Conservation (phyloP, 495 filamentous ascomycete species). For the Rhypophila decipiens region DNA sequence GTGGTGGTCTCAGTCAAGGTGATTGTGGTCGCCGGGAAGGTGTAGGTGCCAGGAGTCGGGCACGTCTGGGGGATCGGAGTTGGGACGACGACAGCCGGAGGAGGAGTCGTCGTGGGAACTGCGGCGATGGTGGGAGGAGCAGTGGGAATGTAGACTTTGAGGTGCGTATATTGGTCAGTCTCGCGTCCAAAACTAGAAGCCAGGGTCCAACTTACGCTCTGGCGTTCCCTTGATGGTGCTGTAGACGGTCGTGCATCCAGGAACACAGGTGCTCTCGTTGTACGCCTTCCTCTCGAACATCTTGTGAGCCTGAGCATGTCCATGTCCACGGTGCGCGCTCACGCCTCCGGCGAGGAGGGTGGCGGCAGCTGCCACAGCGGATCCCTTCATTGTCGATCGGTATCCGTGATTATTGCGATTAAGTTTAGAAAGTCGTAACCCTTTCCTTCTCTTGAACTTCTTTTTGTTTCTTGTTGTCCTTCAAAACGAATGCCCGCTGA, state of each 20-base stretch:
- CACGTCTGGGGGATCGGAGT: slow-evolving; percentile 61
- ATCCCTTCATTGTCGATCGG: slow-evolving; percentile 57
- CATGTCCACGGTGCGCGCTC: slow-evolving; percentile 46
- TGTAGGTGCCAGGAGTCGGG: slow-evolving; percentile 69
- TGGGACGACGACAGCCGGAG: slow-evolving; percentile 45
- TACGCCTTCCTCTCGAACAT: slow-evolving; percentile 47
- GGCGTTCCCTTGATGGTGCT: slow-evolving; percentile 52
- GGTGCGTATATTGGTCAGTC: slow-evolving; percentile 1
- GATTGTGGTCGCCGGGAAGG: slow-evolving; percentile 70
- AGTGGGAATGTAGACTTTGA: slow-evolving; percentile 25
- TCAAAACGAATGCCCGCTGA: slow-evolving; percentile 86
- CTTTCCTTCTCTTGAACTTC: slow-evolving; percentile 17
- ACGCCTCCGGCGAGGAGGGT: slow-evolving; percentile 60
- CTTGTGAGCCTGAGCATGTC: slow-evolving; percentile 55
- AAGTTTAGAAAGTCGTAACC: too few species aligned
- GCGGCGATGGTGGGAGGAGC: slow-evolving; percentile 18
- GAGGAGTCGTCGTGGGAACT: slow-evolving; percentile 18
- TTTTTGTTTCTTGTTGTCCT: slow-evolving; percentile 24
- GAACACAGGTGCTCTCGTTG: slow-evolving; percentile 39
- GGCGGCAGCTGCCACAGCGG: slow-evolving; percentile 56
- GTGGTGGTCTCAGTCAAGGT: slow-evolving; percentile 60
- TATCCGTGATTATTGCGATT: too few species aligned
- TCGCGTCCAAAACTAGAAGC: background rate
- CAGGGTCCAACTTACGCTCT: slow-evolving; percentile 43
- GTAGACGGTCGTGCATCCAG: slow-evolving; percentile 64